A percentile compares a stretch with the other conserved stretches of the same genome.
phyloP scores from a whole-genome alignment of 257 asterid genomes.

The Nicotiana paniculata region DNA sequence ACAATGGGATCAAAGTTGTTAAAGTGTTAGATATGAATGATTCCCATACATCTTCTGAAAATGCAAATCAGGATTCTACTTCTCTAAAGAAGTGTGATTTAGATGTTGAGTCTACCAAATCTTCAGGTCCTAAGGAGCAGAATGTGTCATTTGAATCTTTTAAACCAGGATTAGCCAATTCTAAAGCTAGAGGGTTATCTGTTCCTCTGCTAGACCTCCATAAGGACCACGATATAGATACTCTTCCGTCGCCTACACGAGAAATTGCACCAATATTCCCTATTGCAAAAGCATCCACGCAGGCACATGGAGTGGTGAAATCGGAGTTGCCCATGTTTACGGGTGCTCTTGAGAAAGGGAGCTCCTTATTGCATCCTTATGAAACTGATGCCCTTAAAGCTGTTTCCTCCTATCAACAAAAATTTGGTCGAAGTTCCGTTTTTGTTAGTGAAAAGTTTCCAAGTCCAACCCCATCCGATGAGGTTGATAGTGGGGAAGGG shows the following conservation, averaged over 20 bases:
- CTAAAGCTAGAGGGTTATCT: constrained; percentile 48
- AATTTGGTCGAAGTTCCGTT: constrained; percentile 62
- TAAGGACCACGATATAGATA: constrained; percentile 86
- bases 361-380: constrained; percentile 53
- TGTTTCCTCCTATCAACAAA: constrained; percentile 93
- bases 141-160: constrained; percentile 17
- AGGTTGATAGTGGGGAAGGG: constrained; percentile 55
- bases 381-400: constrained; percentile 93
- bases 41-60: constrained; percentile 24
- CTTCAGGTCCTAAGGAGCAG: constrained; percentile 25
- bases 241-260: constrained; percentile 94
- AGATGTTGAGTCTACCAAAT: constrained; percentile 27
- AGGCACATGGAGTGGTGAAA: constrained; percentile 42
- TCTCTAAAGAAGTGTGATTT: constrained; percentile 21
- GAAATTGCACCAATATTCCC: constrained; percentile 51
- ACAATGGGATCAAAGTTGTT: constrained; percentile 24
- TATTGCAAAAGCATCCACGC: constrained; percentile 34
- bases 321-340: constrained; percentile 75
- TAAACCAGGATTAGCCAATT: constrained; percentile 29
- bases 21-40: constrained; percentile 19
- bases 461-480: constrained; percentile 97
- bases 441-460: constrained; percentile 63
- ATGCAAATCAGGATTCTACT: constrained; percentile 20
- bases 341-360: constrained; percentile 37
- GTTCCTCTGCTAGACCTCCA: constrained; percentile 90